A percentile compares a stretch with the other conserved stretches of the same genome.
phyloP scores from a whole-genome alignment of 768 basidiomycete genomes.

The Tubosaeta brunneosetosa region DNA sequence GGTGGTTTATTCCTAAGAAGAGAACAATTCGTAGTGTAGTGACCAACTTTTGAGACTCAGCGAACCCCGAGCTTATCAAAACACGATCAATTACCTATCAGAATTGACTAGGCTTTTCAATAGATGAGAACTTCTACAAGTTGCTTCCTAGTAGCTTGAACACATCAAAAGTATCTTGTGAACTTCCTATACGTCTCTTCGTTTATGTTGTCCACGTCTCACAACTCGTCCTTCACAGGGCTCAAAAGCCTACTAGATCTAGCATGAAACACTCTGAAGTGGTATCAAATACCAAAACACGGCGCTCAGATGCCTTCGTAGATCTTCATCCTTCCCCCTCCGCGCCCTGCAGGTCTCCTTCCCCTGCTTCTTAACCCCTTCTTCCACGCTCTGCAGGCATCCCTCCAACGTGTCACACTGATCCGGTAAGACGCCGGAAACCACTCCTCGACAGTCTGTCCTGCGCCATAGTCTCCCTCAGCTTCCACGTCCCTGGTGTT shows the following conservation, averaged over 20 bases:
- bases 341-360: slow-evolving; percentile 4
- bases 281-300: background rate
- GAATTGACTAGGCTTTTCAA: too few species aligned
- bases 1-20: background rate
- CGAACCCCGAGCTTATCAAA: too few species aligned
- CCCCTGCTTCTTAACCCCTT: slow-evolving; percentile 1
- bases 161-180: too few species aligned
- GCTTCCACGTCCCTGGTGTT: slow-evolving; percentile 1
- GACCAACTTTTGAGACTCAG: background rate
- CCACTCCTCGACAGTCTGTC: slow-evolving; percentile 23
- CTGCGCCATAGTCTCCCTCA: slow-evolving; percentile 20
- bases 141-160: too few species aligned
- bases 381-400: slow-evolving; percentile 4
- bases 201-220: too few species aligned
- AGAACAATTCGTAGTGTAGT: too few species aligned
- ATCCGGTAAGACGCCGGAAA: slow-evolving; percentile 21
- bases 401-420: slow-evolving; percentile 10
- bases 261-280: too few species aligned
- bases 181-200: too few species aligned
- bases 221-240: too few species aligned
- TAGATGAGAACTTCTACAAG: too few species aligned
- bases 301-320: slow-evolving; percentile 8
- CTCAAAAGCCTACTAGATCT: too few species aligned
- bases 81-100: too few species aligned
- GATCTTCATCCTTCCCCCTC: slow-evolving; percentile 25